These are phyloP conservation scores for Hyaloscypha bicolor DNA, from an alignment of 495 filamentous ascomycete genomes.

Conservation along the genomic window DNA sequence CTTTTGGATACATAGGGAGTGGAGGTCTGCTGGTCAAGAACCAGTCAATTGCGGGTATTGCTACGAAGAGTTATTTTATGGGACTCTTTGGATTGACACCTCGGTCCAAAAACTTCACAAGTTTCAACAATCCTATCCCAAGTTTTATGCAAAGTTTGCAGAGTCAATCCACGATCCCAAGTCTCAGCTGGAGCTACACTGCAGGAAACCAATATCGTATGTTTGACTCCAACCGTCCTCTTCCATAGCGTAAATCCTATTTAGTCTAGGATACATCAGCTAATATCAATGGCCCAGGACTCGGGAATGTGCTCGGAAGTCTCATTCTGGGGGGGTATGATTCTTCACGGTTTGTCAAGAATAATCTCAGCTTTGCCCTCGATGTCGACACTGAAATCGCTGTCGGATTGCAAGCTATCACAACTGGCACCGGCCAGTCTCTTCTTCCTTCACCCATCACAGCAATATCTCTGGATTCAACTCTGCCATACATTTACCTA, in stretches of 20 bases:
- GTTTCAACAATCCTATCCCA: neutral
- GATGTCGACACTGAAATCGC: conserved; percentile 39
- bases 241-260: neutral
- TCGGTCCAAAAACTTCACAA: neutral
- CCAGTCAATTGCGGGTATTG: conserved; percentile 3
- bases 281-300: conserved; percentile 3
- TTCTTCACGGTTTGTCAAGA: conserved; percentile 47
- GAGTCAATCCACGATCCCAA: conserved; percentile 3
- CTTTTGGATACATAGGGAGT: neutral
- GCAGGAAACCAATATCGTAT: conserved; percentile 14
- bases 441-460: conserved; percentile 37
- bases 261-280: neutral
- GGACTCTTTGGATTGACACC: conserved; percentile 8
- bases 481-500: conserved; percentile 55
- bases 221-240: neutral
- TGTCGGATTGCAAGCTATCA: conserved; percentile 11
- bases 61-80: conserved; percentile 5
- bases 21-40: neutral
- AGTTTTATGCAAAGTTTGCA: conserved; percentile 9
- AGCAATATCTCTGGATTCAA: conserved; percentile 51
- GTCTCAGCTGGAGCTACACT: conserved; percentile 7
- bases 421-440: neutral
- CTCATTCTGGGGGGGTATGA: conserved; percentile 59
- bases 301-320: conserved; percentile 49
- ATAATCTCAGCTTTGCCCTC: conserved; percentile 48